Evolutionary conservation across 768 basidiomycete species (phyloP).

Genomic region (Daedaleopsis nitida): DNA sequence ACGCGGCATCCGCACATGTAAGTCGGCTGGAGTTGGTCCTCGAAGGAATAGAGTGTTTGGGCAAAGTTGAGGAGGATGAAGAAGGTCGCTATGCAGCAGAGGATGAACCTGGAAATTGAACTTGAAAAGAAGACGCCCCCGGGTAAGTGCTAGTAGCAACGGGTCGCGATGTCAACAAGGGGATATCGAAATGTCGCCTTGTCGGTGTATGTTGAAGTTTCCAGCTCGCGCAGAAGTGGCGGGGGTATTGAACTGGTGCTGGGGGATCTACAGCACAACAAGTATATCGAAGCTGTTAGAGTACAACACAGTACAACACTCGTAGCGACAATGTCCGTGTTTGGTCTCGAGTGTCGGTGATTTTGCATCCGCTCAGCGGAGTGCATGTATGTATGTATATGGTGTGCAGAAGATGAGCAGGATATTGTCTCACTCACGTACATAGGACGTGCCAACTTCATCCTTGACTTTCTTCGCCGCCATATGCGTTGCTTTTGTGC

Average conservation of each 20-base stretch:
- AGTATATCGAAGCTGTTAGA: neutral
- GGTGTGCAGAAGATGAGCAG: neutral
- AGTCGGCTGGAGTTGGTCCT: too few species aligned
- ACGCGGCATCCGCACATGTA: too few species aligned
- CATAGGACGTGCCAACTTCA: constrained; percentile 19
- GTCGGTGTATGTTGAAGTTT: neutral
- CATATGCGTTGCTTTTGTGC: constrained; percentile 87
- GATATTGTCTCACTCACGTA: neutral
- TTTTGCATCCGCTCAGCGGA: neutral
- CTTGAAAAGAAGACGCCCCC: too few species aligned
- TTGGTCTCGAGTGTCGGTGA: neutral
- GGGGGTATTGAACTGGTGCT: neutral
- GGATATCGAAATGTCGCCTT: too few species aligned
- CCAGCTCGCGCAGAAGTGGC: neutral
- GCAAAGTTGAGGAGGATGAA: too few species aligned
- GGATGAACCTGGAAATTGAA: too few species aligned
- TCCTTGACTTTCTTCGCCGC: constrained; percentile 60
- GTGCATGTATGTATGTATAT: neutral
- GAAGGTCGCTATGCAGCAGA: too few species aligned
- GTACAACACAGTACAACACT: neutral
- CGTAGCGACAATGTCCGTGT: neutral
- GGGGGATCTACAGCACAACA: neutral
- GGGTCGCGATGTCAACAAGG: too few species aligned
- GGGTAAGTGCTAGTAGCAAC: too few species aligned
- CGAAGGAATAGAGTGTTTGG: too few species aligned